Evolutionary conservation across 2,329 filamentous ascomycete species (phyloP).

Genomic region (Cadophora sp.): DNA sequence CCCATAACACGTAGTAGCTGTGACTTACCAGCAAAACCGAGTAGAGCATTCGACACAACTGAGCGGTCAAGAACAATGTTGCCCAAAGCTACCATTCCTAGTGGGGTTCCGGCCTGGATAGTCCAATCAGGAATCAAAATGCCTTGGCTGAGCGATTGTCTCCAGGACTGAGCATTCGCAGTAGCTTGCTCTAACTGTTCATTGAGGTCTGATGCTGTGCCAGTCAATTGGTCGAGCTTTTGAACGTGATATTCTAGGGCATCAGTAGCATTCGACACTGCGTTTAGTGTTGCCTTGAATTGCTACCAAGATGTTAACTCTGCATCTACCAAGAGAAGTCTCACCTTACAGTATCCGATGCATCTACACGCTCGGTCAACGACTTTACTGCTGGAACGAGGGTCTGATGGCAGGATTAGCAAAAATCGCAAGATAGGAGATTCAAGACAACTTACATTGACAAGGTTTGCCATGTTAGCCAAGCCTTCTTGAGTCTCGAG

Average conservation of each 20-base stretch:
- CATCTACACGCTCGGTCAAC: conserved; percentile 35
- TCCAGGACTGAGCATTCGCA: conserved; percentile 31
- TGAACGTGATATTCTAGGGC: conserved; percentile 36
- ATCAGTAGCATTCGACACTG: conserved; percentile 38
- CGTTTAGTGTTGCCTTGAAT: conserved; percentile 30
- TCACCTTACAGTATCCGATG: conserved; percentile 34
- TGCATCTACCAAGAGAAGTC: not conserved
- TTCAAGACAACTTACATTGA: conserved; percentile 30
- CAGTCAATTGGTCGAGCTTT: conserved; percentile 36
- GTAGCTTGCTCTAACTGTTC: conserved; percentile 37
- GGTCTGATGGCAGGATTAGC: conserved; percentile 25
- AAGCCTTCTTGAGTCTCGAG: conserved; percentile 33
- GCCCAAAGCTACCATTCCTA: conserved; percentile 23
- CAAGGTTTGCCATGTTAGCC: conserved; percentile 25
- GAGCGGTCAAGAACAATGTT: conserved; percentile 13
- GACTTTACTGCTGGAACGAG: conserved; percentile 34
- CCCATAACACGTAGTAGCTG: not conserved
- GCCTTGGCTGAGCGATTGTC: conserved; percentile 24
- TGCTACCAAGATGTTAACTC: conserved; percentile 30
- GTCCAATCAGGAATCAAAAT: conserved; percentile 31
- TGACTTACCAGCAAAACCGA: conserved; percentile 19
- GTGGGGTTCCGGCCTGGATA: conserved; percentile 29
- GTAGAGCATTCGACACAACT: conserved; percentile 31
- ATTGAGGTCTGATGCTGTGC: conserved; percentile 34
- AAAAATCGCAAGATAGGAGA: not conserved